Percentiles rank a stretch among this genome's conserved stretches.
Conservation (phyloP, 2,329 filamentous ascomycete species). For the Pseudonectria buxi region DNA sequence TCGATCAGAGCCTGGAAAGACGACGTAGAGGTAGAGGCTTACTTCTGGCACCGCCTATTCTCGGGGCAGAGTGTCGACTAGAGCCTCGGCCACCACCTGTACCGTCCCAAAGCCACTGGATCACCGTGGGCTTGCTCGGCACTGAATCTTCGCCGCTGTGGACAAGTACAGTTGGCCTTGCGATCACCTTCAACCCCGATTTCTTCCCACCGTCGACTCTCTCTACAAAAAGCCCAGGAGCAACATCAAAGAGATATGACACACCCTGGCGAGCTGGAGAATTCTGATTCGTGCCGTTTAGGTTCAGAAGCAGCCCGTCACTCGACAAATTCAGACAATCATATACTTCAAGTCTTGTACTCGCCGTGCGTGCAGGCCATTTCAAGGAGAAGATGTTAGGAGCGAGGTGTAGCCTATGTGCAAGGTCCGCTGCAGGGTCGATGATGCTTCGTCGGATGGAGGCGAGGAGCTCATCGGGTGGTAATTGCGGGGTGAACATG, state of each 20-base stretch:
- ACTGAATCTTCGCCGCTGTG: constrained; percentile 21
- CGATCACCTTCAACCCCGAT: constrained; percentile 25
- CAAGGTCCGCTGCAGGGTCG: constrained; percentile 30
- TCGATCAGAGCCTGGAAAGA: constrained; percentile 22
- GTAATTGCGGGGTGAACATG: constrained; percentile 20
- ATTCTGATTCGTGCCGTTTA: constrained; percentile 22
- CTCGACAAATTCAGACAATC: constrained; percentile 30
- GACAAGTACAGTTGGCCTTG: constrained; percentile 28
- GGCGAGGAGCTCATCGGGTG: constrained; percentile 23
- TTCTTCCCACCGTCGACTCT: constrained; percentile 28
- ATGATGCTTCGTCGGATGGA: constrained; percentile 28
- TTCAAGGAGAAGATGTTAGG: constrained; percentile 29
- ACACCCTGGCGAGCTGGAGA: constrained; percentile 25
- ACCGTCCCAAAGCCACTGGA: constrained; percentile 29
- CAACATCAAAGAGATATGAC: constrained; percentile 31
- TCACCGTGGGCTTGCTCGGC: constrained; percentile 25
- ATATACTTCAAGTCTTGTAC: constrained; percentile 30
- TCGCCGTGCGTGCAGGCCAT: constrained; percentile 30
- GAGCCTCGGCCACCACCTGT: constrained; percentile 12
- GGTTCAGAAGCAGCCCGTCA: constrained; percentile 23
- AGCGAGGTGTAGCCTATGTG: constrained; percentile 30
- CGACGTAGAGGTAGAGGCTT: constrained; percentile 14
- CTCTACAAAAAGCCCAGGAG: constrained; percentile 32
- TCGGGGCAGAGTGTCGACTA: constrained; percentile 8
- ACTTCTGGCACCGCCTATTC: constrained; percentile 20